Evolutionary conservation across 2,329 filamentous ascomycete genomes (phyloP), one percentile per base, ranked within the genome.

Genomic region (Fusarium sublunatum): DNA sequence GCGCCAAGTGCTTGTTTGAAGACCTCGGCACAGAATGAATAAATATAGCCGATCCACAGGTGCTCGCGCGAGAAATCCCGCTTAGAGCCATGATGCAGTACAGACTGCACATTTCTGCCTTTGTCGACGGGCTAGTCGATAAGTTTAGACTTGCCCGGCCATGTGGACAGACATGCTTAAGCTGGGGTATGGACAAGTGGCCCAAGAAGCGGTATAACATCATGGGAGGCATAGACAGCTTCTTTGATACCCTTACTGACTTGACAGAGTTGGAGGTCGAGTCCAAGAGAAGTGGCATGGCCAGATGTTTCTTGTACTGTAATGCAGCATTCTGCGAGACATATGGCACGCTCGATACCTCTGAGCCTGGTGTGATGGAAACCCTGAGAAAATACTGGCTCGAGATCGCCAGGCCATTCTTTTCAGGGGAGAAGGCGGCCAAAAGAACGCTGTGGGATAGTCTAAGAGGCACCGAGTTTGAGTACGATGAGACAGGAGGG

Each of bases 61-160:
- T 24, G 11, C 32, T 47, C 25, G 12, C 12, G 3, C 22, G 13
- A 12, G 32, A 38, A 25, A 3, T 9, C 13, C 10, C 5, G 2
- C n/a, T 38, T 24, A 31, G 11, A 12, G 10, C 7, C 24, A 7
- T 19, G 2, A 36, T 47, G 22, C 12, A 19, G 7, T 47, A 47
- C 19, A 31, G 29, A 11, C 13, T 55, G 5, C 19, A 26, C n/a
- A 12, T 55, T n/a, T 26, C 46, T n/a, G 15, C 35, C 11, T 55
- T 55, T 24, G 28, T 41, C 11, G 52, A 55, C 9, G 29, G n/a
- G 7, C 7, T 55, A 10, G 7, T 24, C 3, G 13, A 31, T n/a
- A n/a, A 19, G 8, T 54, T 36, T 28, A 29, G 26, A 6, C 46
- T 54, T n/a, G 26, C 11, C 8, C 52, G 46, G 7, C 52, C 52